A percentile compares a stretch with the other conserved stretches of the same genome.
phyloP scores from a whole-genome alignment of 2,329 filamentous ascomycete species.

The Beauveria asiatica region DNA sequence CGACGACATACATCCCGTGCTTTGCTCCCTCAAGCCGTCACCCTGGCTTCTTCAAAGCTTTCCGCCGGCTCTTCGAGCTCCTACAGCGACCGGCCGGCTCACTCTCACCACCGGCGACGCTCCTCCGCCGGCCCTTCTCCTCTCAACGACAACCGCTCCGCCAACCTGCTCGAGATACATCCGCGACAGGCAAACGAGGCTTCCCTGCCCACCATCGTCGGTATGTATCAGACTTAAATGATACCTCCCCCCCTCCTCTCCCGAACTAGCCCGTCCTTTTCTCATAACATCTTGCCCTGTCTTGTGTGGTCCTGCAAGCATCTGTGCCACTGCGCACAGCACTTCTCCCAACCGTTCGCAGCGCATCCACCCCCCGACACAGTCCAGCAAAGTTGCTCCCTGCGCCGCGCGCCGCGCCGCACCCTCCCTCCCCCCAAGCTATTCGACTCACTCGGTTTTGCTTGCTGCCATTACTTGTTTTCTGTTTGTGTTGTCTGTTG shows the following conservation, averaged over 20 bases:
- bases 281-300: too few relatives aligned
- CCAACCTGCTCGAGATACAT: conserved; percentile 24
- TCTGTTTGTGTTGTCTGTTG: background rate
- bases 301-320: background rate
- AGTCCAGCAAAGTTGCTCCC: background rate
- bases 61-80: conserved; percentile 46
- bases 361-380: conserved; percentile 3
- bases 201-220: conserved; percentile 45
- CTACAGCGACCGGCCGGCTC: conserved; percentile 39
- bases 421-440: background rate
- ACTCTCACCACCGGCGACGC: conserved; percentile 42
- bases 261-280: background rate
- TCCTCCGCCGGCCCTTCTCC: conserved; percentile 32
- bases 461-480: background rate
- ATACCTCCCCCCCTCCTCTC: background rate
- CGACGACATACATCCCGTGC: conserved; percentile 2
- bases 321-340: background rate
- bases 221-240: conserved; percentile 27
- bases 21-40: conserved; percentile 21
- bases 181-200: conserved; percentile 21
- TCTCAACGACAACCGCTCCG: conserved; percentile 24
- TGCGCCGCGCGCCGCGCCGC: background rate
- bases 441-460: background rate
- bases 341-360: background rate
- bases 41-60: conserved; percentile 43